phyloP scores from a whole-genome alignment of 805 yeast genomes.

The Candida yuanshanica region DNA sequence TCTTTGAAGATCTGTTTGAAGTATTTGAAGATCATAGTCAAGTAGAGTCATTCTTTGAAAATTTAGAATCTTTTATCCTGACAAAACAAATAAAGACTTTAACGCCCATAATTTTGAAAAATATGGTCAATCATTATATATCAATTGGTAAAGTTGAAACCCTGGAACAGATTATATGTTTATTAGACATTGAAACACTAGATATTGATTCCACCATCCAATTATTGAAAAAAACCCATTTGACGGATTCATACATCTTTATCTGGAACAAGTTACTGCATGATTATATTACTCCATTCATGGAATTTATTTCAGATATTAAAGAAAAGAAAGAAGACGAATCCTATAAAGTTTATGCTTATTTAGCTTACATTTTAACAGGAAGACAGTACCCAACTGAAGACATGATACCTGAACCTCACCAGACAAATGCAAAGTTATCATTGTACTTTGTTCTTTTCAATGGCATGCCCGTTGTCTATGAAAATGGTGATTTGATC shows the following conservation, averaged over 20 bases:
- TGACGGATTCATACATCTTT: slow-evolving; percentile 60
- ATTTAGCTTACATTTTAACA: slow-evolving; percentile 62
- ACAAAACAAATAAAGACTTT: slow-evolving; percentile 39
- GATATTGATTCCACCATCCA: slow-evolving; percentile 74
- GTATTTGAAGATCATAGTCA: slow-evolving; percentile 27
- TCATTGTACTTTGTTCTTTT: slow-evolving; percentile 53
- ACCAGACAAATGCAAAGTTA: slow-evolving; percentile 39
- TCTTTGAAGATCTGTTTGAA: slow-evolving; percentile 43
- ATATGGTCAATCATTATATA: slow-evolving; percentile 50
- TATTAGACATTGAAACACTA: slow-evolving; percentile 57
- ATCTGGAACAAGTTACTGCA: slow-evolving; percentile 65
- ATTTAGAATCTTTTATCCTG: slow-evolving; percentile 47
- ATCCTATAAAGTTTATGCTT: slow-evolving; percentile 42
- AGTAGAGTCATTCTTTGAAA: slow-evolving; percentile 40
- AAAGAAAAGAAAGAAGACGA: slow-evolving; percentile 12
- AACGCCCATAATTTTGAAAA: slow-evolving; percentile 60
- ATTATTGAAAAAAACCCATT: slow-evolving; percentile 48
- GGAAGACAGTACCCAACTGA: slow-evolving; percentile 83
- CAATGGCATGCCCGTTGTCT: slow-evolving; percentile 41
- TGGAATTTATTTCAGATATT: slow-evolving; percentile 45
- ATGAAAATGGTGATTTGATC: slow-evolving; percentile 25
- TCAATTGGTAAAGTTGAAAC: slow-evolving; percentile 34
- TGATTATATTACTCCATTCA: slow-evolving; percentile 69
- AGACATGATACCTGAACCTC: slow-evolving; percentile 31
- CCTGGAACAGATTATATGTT: slow-evolving; percentile 65